Evolutionary conservation across 768 basidiomycete species (phyloP).

Genomic region (Russula olivacea): DNA sequence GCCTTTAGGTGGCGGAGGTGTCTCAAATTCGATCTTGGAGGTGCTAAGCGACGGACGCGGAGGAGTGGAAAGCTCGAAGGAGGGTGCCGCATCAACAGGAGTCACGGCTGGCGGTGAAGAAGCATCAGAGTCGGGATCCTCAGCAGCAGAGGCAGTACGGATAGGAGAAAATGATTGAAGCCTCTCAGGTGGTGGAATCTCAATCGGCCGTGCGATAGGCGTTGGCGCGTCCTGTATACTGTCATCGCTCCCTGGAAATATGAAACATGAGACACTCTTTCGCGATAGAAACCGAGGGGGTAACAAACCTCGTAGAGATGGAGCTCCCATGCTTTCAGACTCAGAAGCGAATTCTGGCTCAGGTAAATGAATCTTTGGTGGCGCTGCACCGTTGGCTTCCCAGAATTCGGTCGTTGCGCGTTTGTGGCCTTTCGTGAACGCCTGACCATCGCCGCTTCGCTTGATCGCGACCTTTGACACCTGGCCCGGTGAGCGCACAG

Average conservation of each 20-base stretch:
- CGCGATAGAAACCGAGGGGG: constrained; percentile 23
- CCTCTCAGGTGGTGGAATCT: constrained; percentile 18
- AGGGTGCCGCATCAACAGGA: constrained; percentile 13
- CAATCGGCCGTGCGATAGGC: constrained; percentile 18
- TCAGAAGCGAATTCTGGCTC: constrained; percentile 7
- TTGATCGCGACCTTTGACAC: constrained; percentile 25
- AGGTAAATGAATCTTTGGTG: constrained; percentile 25
- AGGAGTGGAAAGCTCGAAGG: constrained; percentile 41
- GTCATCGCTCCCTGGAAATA: constrained; percentile 37
- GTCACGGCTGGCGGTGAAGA: constrained; percentile 24
- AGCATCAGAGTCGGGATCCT: neutral
- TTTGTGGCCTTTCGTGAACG: constrained; percentile 29
- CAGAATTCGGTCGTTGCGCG: constrained; percentile 30
- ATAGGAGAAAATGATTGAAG: constrained; percentile 32
- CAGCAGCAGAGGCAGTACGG: neutral
- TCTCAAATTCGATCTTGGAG: constrained; percentile 47
- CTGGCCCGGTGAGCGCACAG: constrained; percentile 39
- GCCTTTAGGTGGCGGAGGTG: constrained; percentile 56
- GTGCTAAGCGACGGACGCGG: constrained; percentile 40
- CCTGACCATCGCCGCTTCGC: constrained; percentile 20
- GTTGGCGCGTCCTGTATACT: constrained; percentile 23
- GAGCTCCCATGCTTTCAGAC: neutral
- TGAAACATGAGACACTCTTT: constrained; percentile 16
- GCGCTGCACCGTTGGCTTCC: constrained; percentile 28
- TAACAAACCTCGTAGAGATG: constrained; percentile 13